phyloP scores from a whole-genome alignment of 495 filamentous ascomycete genomes.

The Lasiosphaeriaceae sp. region DNA sequence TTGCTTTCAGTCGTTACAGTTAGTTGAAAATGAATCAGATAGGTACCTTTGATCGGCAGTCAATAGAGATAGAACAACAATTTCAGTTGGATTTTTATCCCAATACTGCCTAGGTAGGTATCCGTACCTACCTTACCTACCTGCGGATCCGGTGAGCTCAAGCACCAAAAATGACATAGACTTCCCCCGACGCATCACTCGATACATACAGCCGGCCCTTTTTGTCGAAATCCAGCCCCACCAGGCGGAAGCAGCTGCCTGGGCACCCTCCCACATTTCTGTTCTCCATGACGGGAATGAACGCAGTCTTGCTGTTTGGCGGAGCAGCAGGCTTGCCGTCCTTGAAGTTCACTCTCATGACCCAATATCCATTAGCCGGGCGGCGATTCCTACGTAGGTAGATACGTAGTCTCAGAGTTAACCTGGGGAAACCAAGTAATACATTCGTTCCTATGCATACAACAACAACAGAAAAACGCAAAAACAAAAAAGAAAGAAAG shows the following conservation, averaged over 20 bases:
- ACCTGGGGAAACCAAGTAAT: no score
- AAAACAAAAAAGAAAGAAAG: no score
- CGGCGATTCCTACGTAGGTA: conserved; percentile 34
- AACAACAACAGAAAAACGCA: conserved; percentile 1
- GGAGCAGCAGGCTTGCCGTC: conserved; percentile 40
- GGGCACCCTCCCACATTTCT: conserved; percentile 29
- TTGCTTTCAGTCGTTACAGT: no score
- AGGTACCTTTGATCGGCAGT: no score
- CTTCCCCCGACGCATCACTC: conserved; percentile 45
- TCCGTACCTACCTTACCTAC: no score
- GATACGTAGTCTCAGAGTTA: not conserved
- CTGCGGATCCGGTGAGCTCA: no score
- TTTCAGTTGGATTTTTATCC: no score
- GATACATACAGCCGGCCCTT: conserved; percentile 47
- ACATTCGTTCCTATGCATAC: not conserved
- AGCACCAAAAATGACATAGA: conserved; percentile 42
- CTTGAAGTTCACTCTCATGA: conserved; percentile 44
- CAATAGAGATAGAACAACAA: no score
- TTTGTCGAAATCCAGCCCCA: conserved; percentile 45
- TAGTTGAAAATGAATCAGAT: no score
- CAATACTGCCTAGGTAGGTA: no score
- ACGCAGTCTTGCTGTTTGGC: conserved; percentile 36
- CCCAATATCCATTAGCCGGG: conserved; percentile 43
- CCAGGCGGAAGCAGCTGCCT: conserved; percentile 47
- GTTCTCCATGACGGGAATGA: conserved; percentile 46